Base-by-base conservation (phyloP, 805 yeast species). In the Helenozyma rhizophorensis region DNA sequence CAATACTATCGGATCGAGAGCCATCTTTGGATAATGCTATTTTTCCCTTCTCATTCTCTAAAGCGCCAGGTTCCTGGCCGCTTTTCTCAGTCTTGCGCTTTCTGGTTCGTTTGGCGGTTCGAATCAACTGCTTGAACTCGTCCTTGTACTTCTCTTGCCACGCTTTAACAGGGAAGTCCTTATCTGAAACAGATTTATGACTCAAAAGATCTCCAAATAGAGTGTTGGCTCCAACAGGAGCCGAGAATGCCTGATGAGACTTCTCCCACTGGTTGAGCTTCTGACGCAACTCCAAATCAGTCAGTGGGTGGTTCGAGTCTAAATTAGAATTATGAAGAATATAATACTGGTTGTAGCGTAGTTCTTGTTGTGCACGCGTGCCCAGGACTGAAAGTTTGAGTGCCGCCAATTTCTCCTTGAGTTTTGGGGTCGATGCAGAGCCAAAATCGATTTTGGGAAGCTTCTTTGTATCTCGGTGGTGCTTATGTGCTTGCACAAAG, bases 261-360 rank as follows among this genome's bases (percentile, higher is more conserved):
- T 41, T 42, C 48, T 87, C 96, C 94, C 94, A 83, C 47, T 77
- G 76, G 14, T 59, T 53, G 23, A 89, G 63, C 32, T 71, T 72
- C 33, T 70, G 74, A 29, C 74, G 63, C 30, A 89, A 54, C 4
- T 74, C 72, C 23, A 63, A 58, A 14, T 76, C 78, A 16, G 74
- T 57, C 4, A 73, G 74, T 0, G 95, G 96, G 19, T 65, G 68
- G 22, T 72, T 61, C 5, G 88, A 72, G 50, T 87, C 96, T 26
- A 79, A 70, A 49, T 87, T 87, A 9, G 95, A 80, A 51, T 89
- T 89, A 78, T 80, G 83, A 9, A 87, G 51, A 21, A 79, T 75
- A 35, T 82, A 76, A 62, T 78, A 89, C 43, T 88, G 90, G 40
- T 76, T 80, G 51, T 83, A 83, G 25, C 97, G 60, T 13, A 72